phyloP scores from a whole-genome alignment of 2,329 filamentous ascomycete species.

The Thermochaetoides dissita region DNA sequence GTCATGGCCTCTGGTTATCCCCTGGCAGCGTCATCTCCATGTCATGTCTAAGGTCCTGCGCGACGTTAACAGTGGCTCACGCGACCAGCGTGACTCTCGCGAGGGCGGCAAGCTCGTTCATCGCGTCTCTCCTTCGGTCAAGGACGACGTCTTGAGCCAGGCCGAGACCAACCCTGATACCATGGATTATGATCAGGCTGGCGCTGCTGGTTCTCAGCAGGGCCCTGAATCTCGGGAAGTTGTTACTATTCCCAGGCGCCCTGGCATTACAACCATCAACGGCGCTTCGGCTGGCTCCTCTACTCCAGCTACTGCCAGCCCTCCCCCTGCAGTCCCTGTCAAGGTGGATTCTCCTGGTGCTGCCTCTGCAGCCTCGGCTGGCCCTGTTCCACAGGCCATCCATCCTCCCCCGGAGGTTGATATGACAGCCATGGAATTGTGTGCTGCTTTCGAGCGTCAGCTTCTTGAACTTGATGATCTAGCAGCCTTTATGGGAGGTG shows the following conservation, averaged over 20 bases:
- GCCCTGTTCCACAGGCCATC: constrained; percentile 12
- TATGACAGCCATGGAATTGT: constrained; percentile 46
- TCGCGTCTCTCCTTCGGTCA: constrained; percentile 27
- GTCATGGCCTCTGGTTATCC: constrained; percentile 44
- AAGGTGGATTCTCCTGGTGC: constrained; percentile 23
- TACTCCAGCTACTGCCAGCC: constrained; percentile 34
- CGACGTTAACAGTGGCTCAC: constrained; percentile 31
- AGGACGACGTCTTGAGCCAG: constrained; percentile 42
- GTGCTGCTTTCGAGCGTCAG: constrained; percentile 44
- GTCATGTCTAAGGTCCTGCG: constrained; percentile 49
- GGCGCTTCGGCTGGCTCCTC: constrained; percentile 36
- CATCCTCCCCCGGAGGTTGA: constrained; percentile 24
- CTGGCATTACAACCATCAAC: constrained; percentile 45
- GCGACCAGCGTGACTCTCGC: constrained; percentile 19
- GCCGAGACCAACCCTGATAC: constrained; percentile 39
- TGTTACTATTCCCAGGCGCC: constrained; percentile 35
- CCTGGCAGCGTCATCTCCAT: constrained; percentile 45
- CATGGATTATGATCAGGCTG: constrained; percentile 43
- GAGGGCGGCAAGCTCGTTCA: constrained; percentile 22
- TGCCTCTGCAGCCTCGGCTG: constrained; percentile 15
- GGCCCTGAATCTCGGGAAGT: constrained; percentile 32
- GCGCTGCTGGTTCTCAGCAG: constrained; percentile 21
- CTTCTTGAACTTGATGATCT: constrained; percentile 46
- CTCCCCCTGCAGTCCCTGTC: constrained; percentile 14
- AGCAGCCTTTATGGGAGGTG: constrained; percentile 49